A percentile compares a stretch with the other conserved stretches of the same genome.
These are phyloP conservation scores for Wilcoxina mikolae DNA, from an alignment of 495 filamentous ascomycete genomes.

Conservation along the genomic window DNA sequence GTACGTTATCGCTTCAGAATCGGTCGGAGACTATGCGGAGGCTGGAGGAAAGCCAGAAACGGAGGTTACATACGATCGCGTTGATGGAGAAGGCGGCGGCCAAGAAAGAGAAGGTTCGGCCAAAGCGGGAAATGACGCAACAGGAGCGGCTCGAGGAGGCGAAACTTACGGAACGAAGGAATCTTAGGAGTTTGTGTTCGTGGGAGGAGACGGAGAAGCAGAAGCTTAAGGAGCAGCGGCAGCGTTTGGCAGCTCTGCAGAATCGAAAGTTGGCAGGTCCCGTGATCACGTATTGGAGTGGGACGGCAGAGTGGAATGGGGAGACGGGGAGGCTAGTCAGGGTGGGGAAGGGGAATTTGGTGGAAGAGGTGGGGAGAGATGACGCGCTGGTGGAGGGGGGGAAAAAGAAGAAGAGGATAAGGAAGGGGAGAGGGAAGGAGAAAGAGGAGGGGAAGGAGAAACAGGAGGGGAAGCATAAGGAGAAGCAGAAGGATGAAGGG, in stretches of 20 bases:
- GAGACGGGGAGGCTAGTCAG: slow-evolving; percentile 44
- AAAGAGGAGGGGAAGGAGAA: slow-evolving; percentile 7
- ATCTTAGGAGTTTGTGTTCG: slow-evolving; percentile 77
- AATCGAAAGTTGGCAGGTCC: slow-evolving; percentile 77
- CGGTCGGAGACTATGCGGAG: slow-evolving; percentile 69
- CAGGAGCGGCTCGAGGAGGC: slow-evolving; percentile 75
- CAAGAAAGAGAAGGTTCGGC: slow-evolving; percentile 55
- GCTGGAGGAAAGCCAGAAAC: slow-evolving; percentile 68
- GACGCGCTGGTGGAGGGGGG: slow-evolving; percentile 14
- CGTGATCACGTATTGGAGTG: slow-evolving; percentile 87
- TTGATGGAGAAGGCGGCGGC: slow-evolving; percentile 80
- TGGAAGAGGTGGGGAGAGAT: slow-evolving; percentile 23
- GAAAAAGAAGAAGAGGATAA: slow-evolving; percentile 13
- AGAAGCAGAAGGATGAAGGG: background rate
- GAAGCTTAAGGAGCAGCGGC: slow-evolving; percentile 64
- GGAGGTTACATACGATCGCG: slow-evolving; percentile 60
- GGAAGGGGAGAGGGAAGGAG: slow-evolving; percentile 7
- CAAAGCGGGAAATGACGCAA: slow-evolving; percentile 57
- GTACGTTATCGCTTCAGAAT: slow-evolving; percentile 68
- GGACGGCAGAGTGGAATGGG: slow-evolving; percentile 54
- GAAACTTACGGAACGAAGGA: slow-evolving; percentile 63
- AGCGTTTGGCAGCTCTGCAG: slow-evolving; percentile 68
- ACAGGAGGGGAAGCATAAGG: background rate
- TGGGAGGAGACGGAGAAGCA: slow-evolving; percentile 89
- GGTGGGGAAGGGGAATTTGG: slow-evolving; percentile 41